Base-by-base conservation (phyloP, 2,329 filamentous ascomycete species). In the Fusarium setosum region DNA sequence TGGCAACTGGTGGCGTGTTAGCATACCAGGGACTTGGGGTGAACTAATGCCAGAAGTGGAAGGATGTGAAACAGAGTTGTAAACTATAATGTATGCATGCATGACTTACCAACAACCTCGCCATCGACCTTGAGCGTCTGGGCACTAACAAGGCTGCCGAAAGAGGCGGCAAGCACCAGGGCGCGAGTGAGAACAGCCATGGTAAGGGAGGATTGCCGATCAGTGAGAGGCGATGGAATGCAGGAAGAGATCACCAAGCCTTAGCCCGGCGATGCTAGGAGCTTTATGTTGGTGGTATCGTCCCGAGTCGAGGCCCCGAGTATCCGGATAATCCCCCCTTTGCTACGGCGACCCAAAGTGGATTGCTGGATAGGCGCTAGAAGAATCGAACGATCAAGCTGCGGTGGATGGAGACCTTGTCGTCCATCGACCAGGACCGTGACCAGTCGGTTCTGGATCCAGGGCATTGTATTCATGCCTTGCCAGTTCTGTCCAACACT, bases 61-160 rank as follows among this genome's bases (percentile, higher is more conserved):
- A 29, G 38, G 15, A 20, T n/a, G 29, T 40, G 38, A 51, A 44
- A 37, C 17, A 13, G 37, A 23, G 23, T 24, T n/a, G n/a, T n/a
- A n/a, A n/a, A n/a, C n/a, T n/a, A n/a, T n/a, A n/a, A n/a, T n/a
- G n/a, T n/a, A n/a, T n/a, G n/a, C n/a, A n/a, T n/a, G n/a, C 24
- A 13, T 23, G n/a, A 50, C 70, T 65, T 55, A 72, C 69, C 45
- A 35, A 72, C 54, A 23, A 63, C 58, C 38, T 61, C 49, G 24
- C 63, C 63, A 35, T 68, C 38, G 26, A 68, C 48, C 20, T 63
- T 63, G 49, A 72, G 64, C n/a, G 69, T 72, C 60, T 72, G 70
- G 20, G 70, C 69, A 48, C 44, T 59, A 20, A 40, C 59, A 32
- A 62, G 45, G 45, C 48, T 41, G 21, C 52, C 48, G 13, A 59